phyloP scores from a whole-genome alignment of 352 stramenopile genomes.

The Globisporangium mamillatum region DNA sequence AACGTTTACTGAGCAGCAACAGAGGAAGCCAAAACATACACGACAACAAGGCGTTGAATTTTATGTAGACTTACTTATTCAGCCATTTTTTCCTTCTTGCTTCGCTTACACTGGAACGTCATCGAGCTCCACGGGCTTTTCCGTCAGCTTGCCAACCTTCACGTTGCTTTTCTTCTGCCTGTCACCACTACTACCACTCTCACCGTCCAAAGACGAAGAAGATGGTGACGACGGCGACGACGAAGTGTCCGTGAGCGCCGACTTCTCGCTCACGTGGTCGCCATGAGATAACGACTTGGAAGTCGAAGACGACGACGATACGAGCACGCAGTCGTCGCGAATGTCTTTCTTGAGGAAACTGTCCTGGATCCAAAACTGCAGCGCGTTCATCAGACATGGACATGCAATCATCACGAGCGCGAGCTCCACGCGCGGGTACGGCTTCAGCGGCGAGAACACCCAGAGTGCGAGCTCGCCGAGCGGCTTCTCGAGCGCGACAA shows the following conservation, averaged over 20 bases:
- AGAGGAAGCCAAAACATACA: neutral
- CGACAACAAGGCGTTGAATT: neutral
- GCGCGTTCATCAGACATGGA: constrained; percentile 84
- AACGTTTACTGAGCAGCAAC: neutral
- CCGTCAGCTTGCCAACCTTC: neutral
- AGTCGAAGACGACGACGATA: constrained; percentile 24
- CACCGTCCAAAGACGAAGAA: neutral
- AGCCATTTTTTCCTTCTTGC: too few species aligned
- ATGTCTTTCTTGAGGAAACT: constrained; percentile 89
- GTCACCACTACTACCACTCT: neutral
- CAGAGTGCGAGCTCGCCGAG: constrained; percentile 53
- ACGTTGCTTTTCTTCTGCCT: neutral
- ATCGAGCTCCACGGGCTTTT: constrained; percentile 3
- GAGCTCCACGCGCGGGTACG: constrained; percentile 72
- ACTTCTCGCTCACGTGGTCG: constrained; percentile 20
- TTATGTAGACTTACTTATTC: constrained; percentile 6
- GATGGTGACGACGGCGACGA: constrained; percentile 5
- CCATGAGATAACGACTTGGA: constrained; percentile 21
- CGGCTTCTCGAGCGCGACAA: constrained; percentile 66
- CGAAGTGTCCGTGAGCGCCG: constrained; percentile 17
- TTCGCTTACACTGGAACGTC: neutral
- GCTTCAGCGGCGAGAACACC: constrained; percentile 67
- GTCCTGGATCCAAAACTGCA: constrained; percentile 90
- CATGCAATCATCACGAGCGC: constrained; percentile 87
- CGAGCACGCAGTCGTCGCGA: constrained; percentile 50